Base-by-base conservation (phyloP, 805 yeast genomes). In the Saccharomycopsis amapae region DNA sequence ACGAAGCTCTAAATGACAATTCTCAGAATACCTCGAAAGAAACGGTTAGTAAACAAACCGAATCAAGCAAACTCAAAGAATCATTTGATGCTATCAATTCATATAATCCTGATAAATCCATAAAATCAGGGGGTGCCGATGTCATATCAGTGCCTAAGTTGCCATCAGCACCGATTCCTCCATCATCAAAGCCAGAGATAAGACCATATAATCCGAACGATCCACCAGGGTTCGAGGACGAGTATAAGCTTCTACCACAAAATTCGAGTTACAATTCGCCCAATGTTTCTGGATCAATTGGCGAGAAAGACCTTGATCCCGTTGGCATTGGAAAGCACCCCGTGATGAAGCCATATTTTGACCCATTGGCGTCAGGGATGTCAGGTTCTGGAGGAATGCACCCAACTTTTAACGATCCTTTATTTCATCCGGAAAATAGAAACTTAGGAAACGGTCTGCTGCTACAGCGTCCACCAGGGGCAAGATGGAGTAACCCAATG, bases 401-500 rank as follows among this genome's bases (percentile, higher is more conserved):
- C 34, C 69, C 68, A 3, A 39, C 59, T 1, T 37, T 53, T 12
- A 56, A 52, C 38, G 61, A 61, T 33, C 62, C 62, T 6, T 30
- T 58, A 23, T 58, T 61, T 48, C 47, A 49, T 26, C 30, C 49
- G 38, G 30, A 41, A 40, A 20, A 33, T 47, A 20, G 22, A 45
- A 25, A n/a, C 48, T 50, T 48, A 42, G 45, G 55, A 12, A 55
- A 54, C 9, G n/a, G 24, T 19, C 20, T 28, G 20, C 17, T 57
- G 55, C 12, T 24, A 55, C 46, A 54, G 23, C 47, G 57, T n/a
- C 67, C 68, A 3, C 63, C 63, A 2, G 68, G 68, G 4, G 59
- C 67, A 10, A 53, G 72, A 15, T 66, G 62, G 58, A 72, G 68
- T 43, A 67, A 69, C 12, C 60, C 68, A 7, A 10, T 26, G 18